Base-by-base conservation (phyloP, 805 yeast genomes). In the Teunomyces cretensis region DNA sequence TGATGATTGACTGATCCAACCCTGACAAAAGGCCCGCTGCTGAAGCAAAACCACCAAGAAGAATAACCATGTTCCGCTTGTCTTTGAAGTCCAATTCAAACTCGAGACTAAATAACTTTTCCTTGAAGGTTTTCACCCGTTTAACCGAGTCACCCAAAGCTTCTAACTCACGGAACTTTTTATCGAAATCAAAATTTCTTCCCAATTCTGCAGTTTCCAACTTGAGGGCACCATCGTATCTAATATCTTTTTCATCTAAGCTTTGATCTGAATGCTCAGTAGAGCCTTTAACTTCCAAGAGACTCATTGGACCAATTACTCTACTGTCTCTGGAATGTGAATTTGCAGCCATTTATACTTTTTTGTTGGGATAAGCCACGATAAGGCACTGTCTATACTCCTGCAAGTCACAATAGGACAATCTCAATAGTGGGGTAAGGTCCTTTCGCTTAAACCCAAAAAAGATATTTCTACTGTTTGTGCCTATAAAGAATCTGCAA, bases 11-110 rank as follows among this genome's bases (percentile, higher is more conserved):
- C 68, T 83, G 88, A 63, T 83, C 88, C 39, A 81, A 64, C 52
- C 88, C 88, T 11, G 86, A 79, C 42, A 83, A 74, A 45, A 81
- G 58, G 42, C 88, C 88, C 24, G 84, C 86, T 47, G 78, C 73
- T 5, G 85, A 75, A 5, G 86, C 84, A 53, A 82, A 81, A 12
- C 57, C 58, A 15, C 84, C 87, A 31, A 44, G 28, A 11, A 40
- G 30, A n/a, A 26, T 14, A 6, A 44, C 47, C 61, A 56, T 55
- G 52, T 76, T 68, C 33, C 12, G 14, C 15, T 39, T 39, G 17
- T 39, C 27, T 44, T 70, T 50, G 59, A 80, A 79, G 48, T 72
- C 51, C 8, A 74, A 54, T 41, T 68, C 62, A 48, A 63, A 54
- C 41, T 74, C 78, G 8, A 72, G 51, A 6, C 58, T 51, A 28